Evolutionary conservation across 139 green algal genomes (phyloP).

Genomic region (Picochlorum sp.): DNA sequence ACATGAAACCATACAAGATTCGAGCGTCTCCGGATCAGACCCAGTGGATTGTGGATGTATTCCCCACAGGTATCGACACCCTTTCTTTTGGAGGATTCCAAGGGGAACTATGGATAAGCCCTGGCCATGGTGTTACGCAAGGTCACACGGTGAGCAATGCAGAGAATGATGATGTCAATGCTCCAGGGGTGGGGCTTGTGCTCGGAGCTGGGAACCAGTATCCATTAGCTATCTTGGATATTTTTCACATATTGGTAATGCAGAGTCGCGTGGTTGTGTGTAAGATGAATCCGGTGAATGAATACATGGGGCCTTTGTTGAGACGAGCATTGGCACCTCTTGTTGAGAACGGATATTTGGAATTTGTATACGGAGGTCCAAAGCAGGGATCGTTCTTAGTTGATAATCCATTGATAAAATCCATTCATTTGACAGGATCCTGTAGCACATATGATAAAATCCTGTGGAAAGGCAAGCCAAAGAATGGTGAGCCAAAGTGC

Average conservation of each 20-base stretch:
- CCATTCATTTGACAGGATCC: constrained; percentile 68
- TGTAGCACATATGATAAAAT: constrained; percentile 70
- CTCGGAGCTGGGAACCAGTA: constrained; percentile 66
- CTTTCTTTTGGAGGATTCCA: constrained; percentile 44
- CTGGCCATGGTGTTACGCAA: constrained; percentile 46
- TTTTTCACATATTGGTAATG: constrained; percentile 51
- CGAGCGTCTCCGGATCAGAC: constrained; percentile 11
- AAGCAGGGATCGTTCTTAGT: constrained; percentile 46
- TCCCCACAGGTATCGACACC: constrained; percentile 35
- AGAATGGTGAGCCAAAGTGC: constrained; percentile 16
- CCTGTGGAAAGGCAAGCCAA: constrained; percentile 47
- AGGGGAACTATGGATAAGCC: constrained; percentile 67
- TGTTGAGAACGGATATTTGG: constrained; percentile 49
- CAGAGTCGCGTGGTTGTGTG: constrained; percentile 14
- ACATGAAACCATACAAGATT: constrained; percentile 13
- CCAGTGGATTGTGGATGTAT: constrained; percentile 46
- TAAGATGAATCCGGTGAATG: constrained; percentile 78
- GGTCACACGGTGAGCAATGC: background rate
- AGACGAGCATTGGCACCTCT: constrained; percentile 46
- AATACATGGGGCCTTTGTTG: constrained; percentile 55
- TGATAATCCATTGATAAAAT: constrained; percentile 37
- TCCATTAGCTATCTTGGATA: constrained; percentile 39
- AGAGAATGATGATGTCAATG: background rate
- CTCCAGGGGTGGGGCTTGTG: constrained; percentile 44
- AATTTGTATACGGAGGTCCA: constrained; percentile 63